phyloP scores from a whole-genome alignment of 192 early-diverging fungal genomes.

The Coemansia furcata region DNA sequence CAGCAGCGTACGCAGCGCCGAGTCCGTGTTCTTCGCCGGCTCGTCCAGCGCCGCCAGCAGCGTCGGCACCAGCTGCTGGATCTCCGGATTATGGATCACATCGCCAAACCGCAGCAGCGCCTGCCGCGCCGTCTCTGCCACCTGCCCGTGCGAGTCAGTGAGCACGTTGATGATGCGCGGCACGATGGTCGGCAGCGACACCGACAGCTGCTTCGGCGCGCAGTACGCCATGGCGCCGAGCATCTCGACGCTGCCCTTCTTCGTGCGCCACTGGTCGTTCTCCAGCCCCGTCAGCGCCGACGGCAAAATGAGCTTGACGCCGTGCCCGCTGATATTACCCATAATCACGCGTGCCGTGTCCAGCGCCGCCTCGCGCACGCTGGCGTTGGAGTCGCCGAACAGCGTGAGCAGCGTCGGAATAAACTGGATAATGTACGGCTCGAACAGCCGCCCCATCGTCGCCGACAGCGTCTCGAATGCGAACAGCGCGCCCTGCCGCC shows the following conservation, averaged over 20 bases:
- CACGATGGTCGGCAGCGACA: constrained; percentile 86
- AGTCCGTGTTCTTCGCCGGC: constrained; percentile 81
- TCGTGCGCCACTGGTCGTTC: constrained; percentile 94
- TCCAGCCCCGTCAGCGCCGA: constrained; percentile 82
- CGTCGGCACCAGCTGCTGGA: constrained; percentile 85
- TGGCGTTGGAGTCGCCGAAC: constrained; percentile 79
- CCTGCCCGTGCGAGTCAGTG: constrained; percentile 89
- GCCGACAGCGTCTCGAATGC: constrained; percentile 87
- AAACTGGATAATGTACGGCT: constrained; percentile 95
- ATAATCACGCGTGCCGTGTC: constrained; percentile 92
- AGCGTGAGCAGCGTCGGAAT: constrained; percentile 82
- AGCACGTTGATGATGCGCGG: constrained; percentile 90
- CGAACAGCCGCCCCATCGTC: constrained; percentile 88
- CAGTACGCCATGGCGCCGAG: constrained; percentile 93
- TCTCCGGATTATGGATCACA: constrained; percentile 98
- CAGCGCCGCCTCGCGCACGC: constrained; percentile 88
- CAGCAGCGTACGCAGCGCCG: constrained; percentile 80
- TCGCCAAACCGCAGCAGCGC: constrained; percentile 87
- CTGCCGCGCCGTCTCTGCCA: constrained; percentile 80
- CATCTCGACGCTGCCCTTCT: constrained; percentile 93
- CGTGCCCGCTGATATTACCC: constrained; percentile 91
- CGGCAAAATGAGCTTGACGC: constrained; percentile 95
- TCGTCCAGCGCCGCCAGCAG: constrained; percentile 84
- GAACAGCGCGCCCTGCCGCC: constrained; percentile 92
- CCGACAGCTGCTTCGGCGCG: constrained; percentile 91